phyloP scores from a whole-genome alignment of 805 yeast genomes.

The Candida xiaguanensis region DNA sequence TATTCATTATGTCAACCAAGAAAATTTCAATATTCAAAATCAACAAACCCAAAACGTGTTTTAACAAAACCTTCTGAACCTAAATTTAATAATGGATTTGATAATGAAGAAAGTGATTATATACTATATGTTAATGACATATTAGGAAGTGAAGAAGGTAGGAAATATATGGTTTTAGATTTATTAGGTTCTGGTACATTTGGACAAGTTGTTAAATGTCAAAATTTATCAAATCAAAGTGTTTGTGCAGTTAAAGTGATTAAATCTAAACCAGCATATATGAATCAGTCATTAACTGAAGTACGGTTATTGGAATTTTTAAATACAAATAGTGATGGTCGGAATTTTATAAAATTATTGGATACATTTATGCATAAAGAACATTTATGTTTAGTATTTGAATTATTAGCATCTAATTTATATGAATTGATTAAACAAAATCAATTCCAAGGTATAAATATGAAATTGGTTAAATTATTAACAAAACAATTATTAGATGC shows the following conservation, averaged over 20 bases:
- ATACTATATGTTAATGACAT: conserved; percentile 93
- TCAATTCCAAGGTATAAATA: conserved; percentile 85
- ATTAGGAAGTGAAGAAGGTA: conserved; percentile 78
- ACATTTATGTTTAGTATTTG: conserved; percentile 91
- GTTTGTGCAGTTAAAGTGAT: conserved; percentile 93
- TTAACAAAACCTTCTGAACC: conserved; percentile 91
- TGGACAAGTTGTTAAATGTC: conserved; percentile 97
- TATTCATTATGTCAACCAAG: conserved; percentile 80
- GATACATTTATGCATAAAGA: conserved; percentile 91
- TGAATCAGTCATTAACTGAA: conserved; percentile 89
- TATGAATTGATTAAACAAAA: conserved; percentile 91
- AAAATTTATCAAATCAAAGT: conserved; percentile 71
- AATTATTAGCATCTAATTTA: conserved; percentile 78
- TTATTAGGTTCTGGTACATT: conserved; percentile 95
- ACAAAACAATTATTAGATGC: conserved; percentile 81
- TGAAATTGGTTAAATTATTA: conserved; percentile 72
- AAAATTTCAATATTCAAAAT: conserved; percentile 71
- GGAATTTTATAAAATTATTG: conserved; percentile 70
- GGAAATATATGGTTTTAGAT: conserved; percentile 85
- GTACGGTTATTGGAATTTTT: conserved; percentile 81
- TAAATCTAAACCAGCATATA: conserved; percentile 84
- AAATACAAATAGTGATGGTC: conserved; percentile 61
- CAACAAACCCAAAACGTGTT: conserved; percentile 87
- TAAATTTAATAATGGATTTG: conserved; percentile 73
- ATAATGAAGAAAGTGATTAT: conserved; percentile 86